Conservation (phyloP, 2,329 filamentous ascomycete genomes). For the Sporothrix protearum region DNA sequence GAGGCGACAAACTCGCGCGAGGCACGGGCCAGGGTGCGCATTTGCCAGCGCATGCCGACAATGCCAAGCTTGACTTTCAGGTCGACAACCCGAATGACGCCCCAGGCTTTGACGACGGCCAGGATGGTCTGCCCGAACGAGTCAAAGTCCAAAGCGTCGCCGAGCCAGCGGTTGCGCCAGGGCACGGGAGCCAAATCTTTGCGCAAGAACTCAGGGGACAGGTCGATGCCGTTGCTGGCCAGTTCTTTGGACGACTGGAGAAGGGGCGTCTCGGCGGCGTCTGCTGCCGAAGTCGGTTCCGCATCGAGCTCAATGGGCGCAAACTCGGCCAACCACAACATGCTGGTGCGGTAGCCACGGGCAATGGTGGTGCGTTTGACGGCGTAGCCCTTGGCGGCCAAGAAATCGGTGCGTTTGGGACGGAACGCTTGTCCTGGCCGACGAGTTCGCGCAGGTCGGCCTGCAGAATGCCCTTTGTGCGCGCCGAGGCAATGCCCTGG, state of each 20-base stretch:
- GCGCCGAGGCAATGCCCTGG: conserved; percentile 54
- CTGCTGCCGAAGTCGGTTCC: not conserved
- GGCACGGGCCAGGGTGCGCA: conserved; percentile 57
- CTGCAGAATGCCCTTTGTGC: conserved; percentile 56
- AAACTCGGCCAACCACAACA: conserved; percentile 57
- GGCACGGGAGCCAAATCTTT: conserved; percentile 52
- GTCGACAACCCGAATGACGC: conserved; percentile 56
- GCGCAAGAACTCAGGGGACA: conserved; percentile 35
- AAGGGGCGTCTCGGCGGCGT: not conserved
- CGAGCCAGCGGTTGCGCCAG: conserved; percentile 56
- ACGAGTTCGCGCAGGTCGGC: conserved; percentile 56
- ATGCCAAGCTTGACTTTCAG: conserved; percentile 57
- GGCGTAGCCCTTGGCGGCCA: conserved; percentile 59
- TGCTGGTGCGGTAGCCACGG: conserved; percentile 59
- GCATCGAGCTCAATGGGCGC: conserved; percentile 45
- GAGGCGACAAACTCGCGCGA: conserved; percentile 55
- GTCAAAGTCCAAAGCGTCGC: conserved; percentile 55
- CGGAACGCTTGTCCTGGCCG: conserved; percentile 60
- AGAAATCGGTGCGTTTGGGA: conserved; percentile 57
- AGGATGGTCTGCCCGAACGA: conserved; percentile 56
- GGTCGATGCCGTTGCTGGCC: conserved; percentile 31
- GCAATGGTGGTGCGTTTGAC: conserved; percentile 58
- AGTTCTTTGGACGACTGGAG: not conserved
- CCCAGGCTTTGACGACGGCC: conserved; percentile 55
- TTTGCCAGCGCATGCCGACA: conserved; percentile 53